Percentiles rank a stretch among this genome's conserved stretches.
Conservation (phyloP, 176 grass and related monocot genomes). For the Ampelocalamus luodianensis region DNA sequence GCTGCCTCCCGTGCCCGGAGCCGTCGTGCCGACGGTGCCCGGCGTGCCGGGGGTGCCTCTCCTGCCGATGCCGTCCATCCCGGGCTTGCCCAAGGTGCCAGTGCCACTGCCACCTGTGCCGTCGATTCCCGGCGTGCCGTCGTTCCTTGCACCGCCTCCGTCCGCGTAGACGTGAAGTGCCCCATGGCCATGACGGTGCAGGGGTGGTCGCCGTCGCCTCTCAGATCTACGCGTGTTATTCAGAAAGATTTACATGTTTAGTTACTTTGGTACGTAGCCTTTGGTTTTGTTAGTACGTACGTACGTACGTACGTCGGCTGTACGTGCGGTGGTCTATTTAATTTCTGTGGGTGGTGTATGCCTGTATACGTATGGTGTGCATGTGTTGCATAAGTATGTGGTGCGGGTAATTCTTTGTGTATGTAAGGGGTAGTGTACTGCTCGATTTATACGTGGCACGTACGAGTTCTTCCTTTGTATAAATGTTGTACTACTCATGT, state of each 20-base stretch:
- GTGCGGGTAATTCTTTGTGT: background rate
- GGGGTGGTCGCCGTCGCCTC: background rate
- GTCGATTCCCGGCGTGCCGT: background rate
- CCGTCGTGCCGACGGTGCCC: background rate
- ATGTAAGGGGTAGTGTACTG: background rate
- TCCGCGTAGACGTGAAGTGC: background rate
- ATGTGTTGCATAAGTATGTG: background rate
- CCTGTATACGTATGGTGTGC: background rate
- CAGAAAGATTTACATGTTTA: background rate
- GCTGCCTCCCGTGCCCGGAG: background rate
- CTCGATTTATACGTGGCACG: background rate
- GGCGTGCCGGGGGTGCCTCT: background rate
- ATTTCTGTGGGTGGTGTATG: background rate
- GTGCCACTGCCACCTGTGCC: background rate
- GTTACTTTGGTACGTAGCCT: background rate
- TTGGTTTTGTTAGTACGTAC: background rate
- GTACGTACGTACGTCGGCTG: background rate
- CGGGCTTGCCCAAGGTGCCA: background rate
- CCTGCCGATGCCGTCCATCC: background rate
- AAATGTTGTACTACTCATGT: background rate
- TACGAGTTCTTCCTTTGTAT: background rate
- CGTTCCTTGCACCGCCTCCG: constrained; percentile 11
- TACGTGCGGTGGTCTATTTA: background rate
- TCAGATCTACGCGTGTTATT: background rate
- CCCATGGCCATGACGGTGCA: background rate